Evolutionary conservation across 2,329 filamentous ascomycete genomes (phyloP).

Genomic region (Aspergillus carbonarius): DNA sequence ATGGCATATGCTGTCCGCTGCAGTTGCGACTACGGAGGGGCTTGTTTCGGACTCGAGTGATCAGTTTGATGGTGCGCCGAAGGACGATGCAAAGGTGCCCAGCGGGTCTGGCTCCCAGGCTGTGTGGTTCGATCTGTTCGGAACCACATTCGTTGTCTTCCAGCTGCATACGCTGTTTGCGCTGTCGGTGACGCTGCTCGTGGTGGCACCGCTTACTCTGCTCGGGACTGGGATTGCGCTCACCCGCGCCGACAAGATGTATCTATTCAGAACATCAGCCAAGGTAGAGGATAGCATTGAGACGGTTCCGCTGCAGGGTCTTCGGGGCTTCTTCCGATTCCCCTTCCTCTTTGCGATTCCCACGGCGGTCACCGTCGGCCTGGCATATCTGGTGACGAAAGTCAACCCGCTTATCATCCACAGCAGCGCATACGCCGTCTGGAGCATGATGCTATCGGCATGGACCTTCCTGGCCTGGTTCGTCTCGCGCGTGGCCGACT

Average conservation of each 20-base stretch:
- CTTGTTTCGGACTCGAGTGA: slow-evolving; percentile 68
- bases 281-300: slow-evolving; percentile 62
- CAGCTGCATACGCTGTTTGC: slow-evolving; percentile 81
- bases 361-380: slow-evolving; percentile 65
- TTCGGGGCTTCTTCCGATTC: slow-evolving; percentile 80
- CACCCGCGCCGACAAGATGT: slow-evolving; percentile 74
- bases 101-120: slow-evolving; percentile 67
- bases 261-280: slow-evolving; percentile 72
- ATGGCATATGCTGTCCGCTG: slow-evolving; percentile 93
- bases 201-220: slow-evolving; percentile 73
- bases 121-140: slow-evolving; percentile 95
- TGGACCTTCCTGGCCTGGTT: slow-evolving; percentile 85
- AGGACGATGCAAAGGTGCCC: slow-evolving; percentile 61
- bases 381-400: slow-evolving; percentile 74
- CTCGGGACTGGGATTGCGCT: slow-evolving; percentile 68
- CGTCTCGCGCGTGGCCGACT: slow-evolving; percentile 73
- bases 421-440: slow-evolving; percentile 82
- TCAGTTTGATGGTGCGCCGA: slow-evolving; percentile 62
- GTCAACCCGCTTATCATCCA: slow-evolving; percentile 90
- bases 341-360: slow-evolving; percentile 72
- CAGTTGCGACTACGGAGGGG: slow-evolving; percentile 69
- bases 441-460: slow-evolving; percentile 79
- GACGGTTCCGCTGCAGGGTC: slow-evolving; percentile 66
- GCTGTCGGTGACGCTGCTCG: slow-evolving; percentile 77
- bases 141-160: slow-evolving; percentile 74